phyloP scores from a whole-genome alignment of 257 asterid genomes.

The Salvia splendens region DNA sequence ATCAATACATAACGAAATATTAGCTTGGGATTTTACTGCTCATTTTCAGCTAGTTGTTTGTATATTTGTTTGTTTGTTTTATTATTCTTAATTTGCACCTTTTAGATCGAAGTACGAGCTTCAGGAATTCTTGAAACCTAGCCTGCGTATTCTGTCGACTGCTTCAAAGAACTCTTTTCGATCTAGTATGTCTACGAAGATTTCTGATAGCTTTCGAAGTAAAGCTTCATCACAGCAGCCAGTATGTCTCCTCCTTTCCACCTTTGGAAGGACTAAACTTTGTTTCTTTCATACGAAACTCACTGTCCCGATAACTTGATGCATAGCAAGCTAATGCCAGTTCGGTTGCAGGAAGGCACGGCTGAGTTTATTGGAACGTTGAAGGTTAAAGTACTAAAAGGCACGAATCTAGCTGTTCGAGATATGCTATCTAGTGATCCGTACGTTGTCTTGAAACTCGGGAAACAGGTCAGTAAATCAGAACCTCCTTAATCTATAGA shows the following conservation, averaged over 20 bases:
- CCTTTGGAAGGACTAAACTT: not conserved
- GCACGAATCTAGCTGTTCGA: constrained; percentile 84
- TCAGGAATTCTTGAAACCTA: constrained; percentile 91
- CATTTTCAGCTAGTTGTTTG: not conserved
- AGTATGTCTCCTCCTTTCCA: constrained; percentile 46
- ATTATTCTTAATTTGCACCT: constrained; percentile 14
- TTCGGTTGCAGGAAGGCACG: constrained; percentile 76
- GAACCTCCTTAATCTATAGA: not conserved
- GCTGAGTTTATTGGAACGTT: constrained; percentile 89
- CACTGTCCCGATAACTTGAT: not conserved
- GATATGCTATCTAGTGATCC: constrained; percentile 98
- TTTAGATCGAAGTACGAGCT: constrained; percentile 86
- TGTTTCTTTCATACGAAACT: not conserved
- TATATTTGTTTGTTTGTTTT: constrained; percentile 26
- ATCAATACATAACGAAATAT: not conserved
- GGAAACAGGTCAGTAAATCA: constrained; percentile 65
- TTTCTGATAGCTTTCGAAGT: constrained; percentile 64
- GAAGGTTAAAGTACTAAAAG: constrained; percentile 76
- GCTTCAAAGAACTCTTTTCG: constrained; percentile 60
- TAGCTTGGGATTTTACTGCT: not conserved
- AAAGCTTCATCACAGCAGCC: constrained; percentile 60
- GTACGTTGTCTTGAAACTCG: constrained; percentile 78
- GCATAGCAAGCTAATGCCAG: constrained; percentile 21
- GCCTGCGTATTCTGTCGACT: constrained; percentile 80
- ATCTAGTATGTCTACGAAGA: constrained; percentile 69